These are phyloP conservation scores for Aphanomyces stellatus DNA, from an alignment of 352 stramenopile species.

Conservation along the genomic window DNA sequence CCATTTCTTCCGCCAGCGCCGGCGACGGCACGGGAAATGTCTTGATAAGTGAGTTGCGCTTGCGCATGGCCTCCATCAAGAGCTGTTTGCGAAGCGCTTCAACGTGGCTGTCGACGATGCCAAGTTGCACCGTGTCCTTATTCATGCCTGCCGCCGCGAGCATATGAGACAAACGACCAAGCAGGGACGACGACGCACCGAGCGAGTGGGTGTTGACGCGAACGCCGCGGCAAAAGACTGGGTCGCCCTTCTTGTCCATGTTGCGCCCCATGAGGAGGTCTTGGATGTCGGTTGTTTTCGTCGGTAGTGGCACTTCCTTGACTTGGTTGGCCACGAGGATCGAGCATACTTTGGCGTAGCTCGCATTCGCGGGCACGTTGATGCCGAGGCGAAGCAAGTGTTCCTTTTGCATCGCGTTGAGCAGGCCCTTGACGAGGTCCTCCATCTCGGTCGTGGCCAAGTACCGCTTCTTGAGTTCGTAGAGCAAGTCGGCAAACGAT, in stretches of 20 bases:
- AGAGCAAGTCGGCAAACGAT: slow-evolving; percentile 32
- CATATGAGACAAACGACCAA: too few relatives aligned
- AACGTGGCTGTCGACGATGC: slow-evolving; percentile 55
- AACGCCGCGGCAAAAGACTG: slow-evolving; percentile 47
- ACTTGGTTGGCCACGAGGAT: slow-evolving; percentile 53
- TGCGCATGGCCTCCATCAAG: slow-evolving; percentile 53
- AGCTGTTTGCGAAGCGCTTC: slow-evolving; percentile 52
- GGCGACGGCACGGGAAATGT: slow-evolving; percentile 46
- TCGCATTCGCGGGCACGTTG: slow-evolving; percentile 37
- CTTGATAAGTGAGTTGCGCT: slow-evolving; percentile 61
- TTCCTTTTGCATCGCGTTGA: slow-evolving; percentile 54
- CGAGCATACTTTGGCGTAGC: slow-evolving; percentile 34
- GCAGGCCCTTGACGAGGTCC: slow-evolving; percentile 45
- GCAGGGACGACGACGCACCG: too few relatives aligned
- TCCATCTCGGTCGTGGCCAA: slow-evolving; percentile 48
- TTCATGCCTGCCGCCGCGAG: background rate
- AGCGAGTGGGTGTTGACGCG: slow-evolving; percentile 45
- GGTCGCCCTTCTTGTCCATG: slow-evolving; percentile 55
- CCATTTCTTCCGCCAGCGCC: slow-evolving; percentile 35
- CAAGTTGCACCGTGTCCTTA: slow-evolving; percentile 25
- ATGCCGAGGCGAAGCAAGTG: slow-evolving; percentile 33
- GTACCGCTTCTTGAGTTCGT: slow-evolving; percentile 46
- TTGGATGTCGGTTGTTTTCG: slow-evolving; percentile 36
- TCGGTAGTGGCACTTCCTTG: slow-evolving; percentile 39
- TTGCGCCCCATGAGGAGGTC: slow-evolving; percentile 33